These are phyloP conservation scores for Serendipita sp. DNA, from an alignment of 768 basidiomycete species.

Conservation along the genomic window DNA sequence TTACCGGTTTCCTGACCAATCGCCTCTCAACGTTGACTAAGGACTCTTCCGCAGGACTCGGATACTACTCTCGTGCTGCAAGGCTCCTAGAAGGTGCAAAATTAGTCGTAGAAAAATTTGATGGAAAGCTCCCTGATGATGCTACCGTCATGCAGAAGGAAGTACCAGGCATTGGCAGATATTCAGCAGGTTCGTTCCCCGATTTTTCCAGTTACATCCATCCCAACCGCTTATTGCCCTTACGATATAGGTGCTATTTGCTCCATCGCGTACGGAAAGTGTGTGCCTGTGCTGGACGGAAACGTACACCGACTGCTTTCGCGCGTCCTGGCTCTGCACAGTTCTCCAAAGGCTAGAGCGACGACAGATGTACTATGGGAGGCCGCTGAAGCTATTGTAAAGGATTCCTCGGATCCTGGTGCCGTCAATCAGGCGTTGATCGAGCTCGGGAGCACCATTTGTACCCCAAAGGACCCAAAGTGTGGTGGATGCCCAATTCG, in stretches of 20 bases:
- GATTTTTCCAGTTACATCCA: background rate
- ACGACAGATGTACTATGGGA: slow-evolving; percentile 75
- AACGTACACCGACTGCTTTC: slow-evolving; percentile 80
- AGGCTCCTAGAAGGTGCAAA: slow-evolving; percentile 73
- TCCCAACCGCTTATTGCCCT: background rate
- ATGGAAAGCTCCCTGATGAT: slow-evolving; percentile 63
- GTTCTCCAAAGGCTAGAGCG: slow-evolving; percentile 61
- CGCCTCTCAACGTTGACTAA: slow-evolving; percentile 2
- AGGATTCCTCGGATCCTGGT: slow-evolving; percentile 42
- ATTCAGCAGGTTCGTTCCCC: slow-evolving; percentile 60
- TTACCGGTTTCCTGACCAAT: slow-evolving; percentile 14
- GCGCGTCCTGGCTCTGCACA: slow-evolving; percentile 67
- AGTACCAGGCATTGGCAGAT: slow-evolving; percentile 79
- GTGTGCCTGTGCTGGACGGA: slow-evolving; percentile 80
- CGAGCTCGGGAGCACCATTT: slow-evolving; percentile 87
- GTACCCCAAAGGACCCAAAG: slow-evolving; percentile 66
- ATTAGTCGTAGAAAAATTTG: slow-evolving; percentile 49
- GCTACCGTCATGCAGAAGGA: slow-evolving; percentile 65
- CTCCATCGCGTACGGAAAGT: slow-evolving; percentile 78
- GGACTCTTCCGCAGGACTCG: slow-evolving; percentile 30
- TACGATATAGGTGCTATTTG: slow-evolving; percentile 23
- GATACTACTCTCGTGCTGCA: slow-evolving; percentile 78
- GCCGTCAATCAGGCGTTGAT: slow-evolving; percentile 90
- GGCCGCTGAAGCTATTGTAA: slow-evolving; percentile 55
- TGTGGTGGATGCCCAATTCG: slow-evolving; percentile 62